These are phyloP conservation scores for Fusarium pininemorale DNA, from an alignment of 2,329 filamentous ascomycete genomes.

Conservation along the genomic window DNA sequence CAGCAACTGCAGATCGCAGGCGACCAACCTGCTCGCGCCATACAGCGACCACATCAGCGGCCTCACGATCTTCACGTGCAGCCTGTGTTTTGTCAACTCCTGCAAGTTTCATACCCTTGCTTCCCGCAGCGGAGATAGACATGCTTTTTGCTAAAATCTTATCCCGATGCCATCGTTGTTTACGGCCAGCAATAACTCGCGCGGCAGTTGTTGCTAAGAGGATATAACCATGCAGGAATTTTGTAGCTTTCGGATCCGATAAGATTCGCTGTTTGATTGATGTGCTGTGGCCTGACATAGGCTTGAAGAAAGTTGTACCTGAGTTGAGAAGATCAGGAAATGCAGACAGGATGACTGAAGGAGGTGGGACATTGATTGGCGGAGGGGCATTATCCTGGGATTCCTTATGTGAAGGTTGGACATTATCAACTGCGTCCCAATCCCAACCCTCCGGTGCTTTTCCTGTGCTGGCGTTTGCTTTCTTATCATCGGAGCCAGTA, in stretches of 20 bases:
- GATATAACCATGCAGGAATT: slow-evolving; percentile 73
- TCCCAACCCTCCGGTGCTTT: slow-evolving; percentile 54
- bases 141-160: slow-evolving; percentile 85
- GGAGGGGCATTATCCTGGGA: slow-evolving; percentile 57
- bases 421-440: slow-evolving; percentile 57
- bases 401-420: slow-evolving; percentile 35
- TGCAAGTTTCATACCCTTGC: slow-evolving; percentile 90
- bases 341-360: slow-evolving; percentile 80
- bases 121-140: slow-evolving; percentile 81
- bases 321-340: slow-evolving; percentile 77
- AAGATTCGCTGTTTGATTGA: slow-evolving; percentile 71
- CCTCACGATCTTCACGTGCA: slow-evolving; percentile 86
- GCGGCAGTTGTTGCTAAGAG: slow-evolving; percentile 73
- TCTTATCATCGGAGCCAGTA: slow-evolving; percentile 38
- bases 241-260: slow-evolving; percentile 67
- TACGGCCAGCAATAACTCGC: slow-evolving; percentile 85
- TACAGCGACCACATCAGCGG: slow-evolving; percentile 75
- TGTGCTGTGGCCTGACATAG: slow-evolving; percentile 66
- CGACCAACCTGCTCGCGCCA: slow-evolving; percentile 82
- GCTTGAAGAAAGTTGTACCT: slow-evolving; percentile 72
- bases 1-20: slow-evolving; percentile 76
- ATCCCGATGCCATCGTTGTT: slow-evolving; percentile 90
- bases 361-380: slow-evolving; percentile 89
- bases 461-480: slow-evolving; percentile 20
- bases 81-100: slow-evolving; percentile 85